A percentile compares a stretch with the other conserved stretches of the same genome.
Evolutionary conservation across 305 asterid species (phyloP).

Genomic region (Fraxinus latifolia): DNA sequence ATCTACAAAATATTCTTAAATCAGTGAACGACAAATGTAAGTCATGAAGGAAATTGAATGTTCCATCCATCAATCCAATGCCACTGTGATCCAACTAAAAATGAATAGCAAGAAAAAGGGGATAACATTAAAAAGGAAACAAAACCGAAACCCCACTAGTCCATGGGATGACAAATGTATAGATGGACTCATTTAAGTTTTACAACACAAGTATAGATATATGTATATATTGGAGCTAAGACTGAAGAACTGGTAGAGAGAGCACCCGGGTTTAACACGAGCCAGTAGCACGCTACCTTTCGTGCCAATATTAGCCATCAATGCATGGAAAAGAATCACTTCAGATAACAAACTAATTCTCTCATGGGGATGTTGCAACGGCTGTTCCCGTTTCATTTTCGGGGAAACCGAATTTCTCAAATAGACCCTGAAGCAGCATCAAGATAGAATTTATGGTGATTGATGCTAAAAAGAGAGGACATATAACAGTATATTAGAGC

Average conservation of each 20-base stretch:
- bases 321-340: neutral
- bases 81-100: conserved; percentile 29
- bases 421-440: conserved; percentile 53
- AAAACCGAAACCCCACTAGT: conserved; percentile 19
- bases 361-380: conserved; percentile 18
- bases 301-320: neutral
- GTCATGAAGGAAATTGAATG: conserved; percentile 25
- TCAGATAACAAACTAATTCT: neutral
- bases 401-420: conserved; percentile 66
- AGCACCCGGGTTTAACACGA: neutral
- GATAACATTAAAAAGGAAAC: conserved; percentile 21
- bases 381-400: conserved; percentile 21
- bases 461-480: neutral
- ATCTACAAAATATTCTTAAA: neutral
- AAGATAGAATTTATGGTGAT: neutral
- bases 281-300: conserved; percentile 14
- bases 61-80: conserved; percentile 26
- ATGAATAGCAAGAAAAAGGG: conserved; percentile 20
- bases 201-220: conserved; percentile 13
- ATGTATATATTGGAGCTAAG: neutral
- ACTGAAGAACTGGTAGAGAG: neutral
- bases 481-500: neutral
- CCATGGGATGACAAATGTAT: conserved; percentile 14
- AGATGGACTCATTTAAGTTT: conserved; percentile 20
- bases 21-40: conserved; percentile 8